Conservation (phyloP, 306 rosid genomes). For the Citrullus colocynthis region DNA sequence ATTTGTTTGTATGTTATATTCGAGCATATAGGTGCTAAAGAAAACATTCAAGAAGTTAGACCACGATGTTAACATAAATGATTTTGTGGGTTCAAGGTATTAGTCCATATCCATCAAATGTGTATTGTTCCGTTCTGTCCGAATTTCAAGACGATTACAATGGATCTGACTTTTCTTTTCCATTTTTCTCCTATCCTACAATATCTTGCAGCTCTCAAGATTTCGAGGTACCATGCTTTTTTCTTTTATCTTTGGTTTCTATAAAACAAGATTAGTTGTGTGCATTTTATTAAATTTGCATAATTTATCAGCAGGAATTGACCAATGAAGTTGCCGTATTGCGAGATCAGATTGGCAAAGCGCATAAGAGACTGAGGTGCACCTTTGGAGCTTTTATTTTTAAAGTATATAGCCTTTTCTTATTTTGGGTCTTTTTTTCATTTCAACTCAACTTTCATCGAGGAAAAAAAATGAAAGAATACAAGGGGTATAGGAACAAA, state of each 20-base stretch:
- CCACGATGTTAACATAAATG: slow-evolving; percentile 72
- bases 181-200: neutral
- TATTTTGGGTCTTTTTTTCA: neutral
- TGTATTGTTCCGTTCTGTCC: neutral
- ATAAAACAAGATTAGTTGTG: neutral
- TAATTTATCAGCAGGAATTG: slow-evolving; percentile 39
- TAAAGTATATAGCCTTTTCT: slow-evolving; percentile 7
- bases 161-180: neutral
- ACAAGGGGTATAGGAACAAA: neutral
- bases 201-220: slow-evolving; percentile 5
- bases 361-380: slow-evolving; percentile 63
- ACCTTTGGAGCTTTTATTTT: slow-evolving; percentile 10
- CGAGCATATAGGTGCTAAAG: slow-evolving; percentile 58
- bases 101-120: neutral
- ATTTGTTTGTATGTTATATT: slow-evolving; percentile 11
- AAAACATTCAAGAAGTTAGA: slow-evolving; percentile 78
- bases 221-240: slow-evolving; percentile 1
- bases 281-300: neutral
- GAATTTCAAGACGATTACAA: neutral
- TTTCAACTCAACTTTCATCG: neutral
- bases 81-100: slow-evolving; percentile 57
- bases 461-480: neutral
- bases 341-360: slow-evolving; percentile 43
- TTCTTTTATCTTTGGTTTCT: neutral
- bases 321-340: slow-evolving; percentile 34